These are phyloP conservation scores for Talaromyces piceae DNA, from an alignment of 2,329 filamentous ascomycete genomes.

Conservation along the genomic window DNA sequence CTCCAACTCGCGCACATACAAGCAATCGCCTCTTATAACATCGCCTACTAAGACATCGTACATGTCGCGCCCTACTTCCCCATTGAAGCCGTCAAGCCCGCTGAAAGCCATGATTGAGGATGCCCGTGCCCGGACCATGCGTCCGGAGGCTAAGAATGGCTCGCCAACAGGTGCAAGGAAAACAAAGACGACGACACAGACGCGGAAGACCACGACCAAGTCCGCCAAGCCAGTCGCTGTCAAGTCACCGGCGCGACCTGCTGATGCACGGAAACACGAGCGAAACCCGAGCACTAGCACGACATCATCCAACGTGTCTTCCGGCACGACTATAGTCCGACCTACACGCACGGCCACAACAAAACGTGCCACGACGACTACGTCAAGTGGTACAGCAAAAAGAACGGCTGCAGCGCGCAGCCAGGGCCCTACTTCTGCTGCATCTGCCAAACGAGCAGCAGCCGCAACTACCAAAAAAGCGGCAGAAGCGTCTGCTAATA, in stretches of 20 bases:
- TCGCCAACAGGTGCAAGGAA: conserved; percentile 15
- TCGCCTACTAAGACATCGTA: conserved; percentile 39
- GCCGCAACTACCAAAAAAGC: conserved; percentile 28
- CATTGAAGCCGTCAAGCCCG: conserved; percentile 49
- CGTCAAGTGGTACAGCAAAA: conserved; percentile 18
- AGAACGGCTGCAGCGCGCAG: conserved; percentile 24
- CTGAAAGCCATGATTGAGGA: conserved; percentile 22
- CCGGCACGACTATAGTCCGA: conserved; percentile 32
- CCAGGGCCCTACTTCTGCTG: conserved; percentile 24
- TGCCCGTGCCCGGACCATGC: conserved; percentile 19
- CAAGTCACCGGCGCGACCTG: conserved; percentile 22
- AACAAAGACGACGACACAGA: conserved; percentile 11
- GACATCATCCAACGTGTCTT: conserved; percentile 29
- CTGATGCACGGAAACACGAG: conserved; percentile 34
- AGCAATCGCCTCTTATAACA: conserved; percentile 47
- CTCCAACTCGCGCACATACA: conserved; percentile 65
- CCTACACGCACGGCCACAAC: conserved; percentile 17
- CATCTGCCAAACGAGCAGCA: conserved; percentile 28
- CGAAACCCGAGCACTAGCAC: conserved; percentile 29
- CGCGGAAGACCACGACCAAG: conserved; percentile 20
- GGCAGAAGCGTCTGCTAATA: conserved; percentile 19
- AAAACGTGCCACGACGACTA: conserved; percentile 8
- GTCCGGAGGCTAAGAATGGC: conserved; percentile 12
- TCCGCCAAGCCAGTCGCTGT: conserved; percentile 18
- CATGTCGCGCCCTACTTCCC: conserved; percentile 53